Conservation (phyloP, 202 grass and related monocot species). For the Digitaria exilis region DNA sequence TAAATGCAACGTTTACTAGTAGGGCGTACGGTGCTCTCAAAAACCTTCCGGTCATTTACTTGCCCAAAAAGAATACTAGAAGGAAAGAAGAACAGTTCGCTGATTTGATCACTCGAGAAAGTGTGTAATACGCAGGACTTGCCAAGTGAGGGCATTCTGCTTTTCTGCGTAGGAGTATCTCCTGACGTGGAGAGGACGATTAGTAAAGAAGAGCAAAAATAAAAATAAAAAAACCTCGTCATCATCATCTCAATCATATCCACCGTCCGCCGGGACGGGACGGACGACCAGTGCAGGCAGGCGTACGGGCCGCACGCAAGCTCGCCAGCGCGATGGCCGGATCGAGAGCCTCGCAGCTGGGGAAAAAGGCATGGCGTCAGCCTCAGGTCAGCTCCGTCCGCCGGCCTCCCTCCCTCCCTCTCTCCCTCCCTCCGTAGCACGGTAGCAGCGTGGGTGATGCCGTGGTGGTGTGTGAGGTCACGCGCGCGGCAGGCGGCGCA, state of each 20-base stretch:
- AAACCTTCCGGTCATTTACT: not conserved
- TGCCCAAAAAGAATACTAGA: not conserved
- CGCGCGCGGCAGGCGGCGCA: slow-evolving; percentile 7
- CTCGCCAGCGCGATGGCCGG: not conserved
- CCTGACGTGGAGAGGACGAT: slow-evolving; percentile 6
- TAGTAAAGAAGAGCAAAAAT: too few species aligned
- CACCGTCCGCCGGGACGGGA: slow-evolving; percentile 25
- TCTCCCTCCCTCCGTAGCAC: too few species aligned
- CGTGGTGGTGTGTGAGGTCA: slow-evolving; percentile 25
- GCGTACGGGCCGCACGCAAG: too few species aligned
- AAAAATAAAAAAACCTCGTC: not conserved
- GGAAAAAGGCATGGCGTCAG: slow-evolving; percentile 34
- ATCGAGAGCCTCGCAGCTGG: too few species aligned
- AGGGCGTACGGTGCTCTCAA: too few species aligned
- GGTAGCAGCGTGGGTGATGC: slow-evolving; percentile 23
- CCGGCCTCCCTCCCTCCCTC: too few species aligned
- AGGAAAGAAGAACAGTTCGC: too few species aligned
- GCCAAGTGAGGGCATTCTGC: slow-evolving; percentile 14
- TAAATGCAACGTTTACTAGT: too few species aligned
- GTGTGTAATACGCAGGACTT: slow-evolving; percentile 16
- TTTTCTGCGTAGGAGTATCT: not conserved
- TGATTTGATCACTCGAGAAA: slow-evolving; percentile 17
- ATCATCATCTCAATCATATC: slow-evolving; percentile 55
- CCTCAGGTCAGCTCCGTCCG: too few species aligned
- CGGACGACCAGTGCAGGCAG: not conserved